Percentiles rank a stretch among this genome's conserved stretches.
Conservation (phyloP, 116 monocot genomes). For the Dioscorea cayenensis region DNA sequence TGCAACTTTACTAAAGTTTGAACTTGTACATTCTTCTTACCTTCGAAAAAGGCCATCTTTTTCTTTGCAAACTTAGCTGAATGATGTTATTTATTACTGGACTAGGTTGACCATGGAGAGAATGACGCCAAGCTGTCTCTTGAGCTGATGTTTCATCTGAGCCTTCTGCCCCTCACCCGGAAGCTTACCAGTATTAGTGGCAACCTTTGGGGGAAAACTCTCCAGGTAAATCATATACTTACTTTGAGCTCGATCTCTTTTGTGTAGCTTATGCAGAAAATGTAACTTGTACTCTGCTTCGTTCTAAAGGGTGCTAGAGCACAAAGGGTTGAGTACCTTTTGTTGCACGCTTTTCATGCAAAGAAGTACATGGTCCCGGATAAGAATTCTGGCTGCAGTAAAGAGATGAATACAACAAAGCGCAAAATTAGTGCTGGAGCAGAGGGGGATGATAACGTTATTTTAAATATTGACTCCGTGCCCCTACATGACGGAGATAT, state of each 20-base stretch:
- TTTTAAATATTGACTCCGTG: conserved; percentile 22
- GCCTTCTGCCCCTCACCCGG: conserved; percentile 85
- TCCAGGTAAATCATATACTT: conserved; percentile 48
- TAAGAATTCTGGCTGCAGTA: conserved; percentile 42
- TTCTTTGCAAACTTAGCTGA: background rate
- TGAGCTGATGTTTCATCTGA: conserved; percentile 93
- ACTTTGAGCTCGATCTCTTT: background rate
- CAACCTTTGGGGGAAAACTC: conserved; percentile 96
- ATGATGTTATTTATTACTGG: conserved; percentile 6
- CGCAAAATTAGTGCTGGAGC: conserved; percentile 35
- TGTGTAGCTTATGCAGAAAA: conserved; percentile 3
- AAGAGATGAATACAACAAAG: conserved; percentile 45
- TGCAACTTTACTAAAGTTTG: no score
- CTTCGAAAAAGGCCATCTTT: background rate
- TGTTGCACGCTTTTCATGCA: conserved; percentile 84
- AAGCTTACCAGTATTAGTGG: conserved; percentile 95
- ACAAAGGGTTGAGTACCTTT: conserved; percentile 83
- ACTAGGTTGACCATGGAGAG: conserved; percentile 79
- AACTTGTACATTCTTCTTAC: background rate
- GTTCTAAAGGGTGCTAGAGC: conserved; percentile 80
- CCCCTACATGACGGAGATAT: conserved; percentile 26
- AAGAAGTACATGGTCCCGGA: conserved; percentile 93
- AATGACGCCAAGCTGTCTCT: conserved; percentile 94
- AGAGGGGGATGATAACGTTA: conserved; percentile 37
- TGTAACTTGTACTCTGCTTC: conserved; percentile 1